Evolutionary conservation across 2,329 filamentous ascomycete genomes (phyloP).

Genomic region (Cordyceps cateniannulata): DNA sequence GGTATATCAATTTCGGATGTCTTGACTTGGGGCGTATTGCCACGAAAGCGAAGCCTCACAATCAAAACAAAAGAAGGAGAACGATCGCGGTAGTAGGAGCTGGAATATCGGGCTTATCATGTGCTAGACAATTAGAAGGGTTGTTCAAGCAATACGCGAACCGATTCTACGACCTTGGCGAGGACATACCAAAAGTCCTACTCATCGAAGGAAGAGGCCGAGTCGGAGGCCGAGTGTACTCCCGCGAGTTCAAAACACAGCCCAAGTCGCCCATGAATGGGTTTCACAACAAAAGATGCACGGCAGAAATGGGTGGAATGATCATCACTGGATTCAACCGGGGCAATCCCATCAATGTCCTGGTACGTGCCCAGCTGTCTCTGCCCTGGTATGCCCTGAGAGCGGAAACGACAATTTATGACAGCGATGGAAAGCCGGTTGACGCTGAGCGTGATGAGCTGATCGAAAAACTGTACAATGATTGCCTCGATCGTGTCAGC

Average conservation of each 20-base stretch:
- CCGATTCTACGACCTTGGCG: conserved; percentile 56
- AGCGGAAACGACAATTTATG: conserved; percentile 81
- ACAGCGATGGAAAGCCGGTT: conserved; percentile 71
- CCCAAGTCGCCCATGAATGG: conserved; percentile 42
- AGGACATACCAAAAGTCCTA: conserved; percentile 66
- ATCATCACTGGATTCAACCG: conserved; percentile 96
- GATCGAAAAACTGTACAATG: conserved; percentile 89
- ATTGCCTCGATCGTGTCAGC: conserved; percentile 86
- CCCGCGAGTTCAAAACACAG: conserved; percentile 59
- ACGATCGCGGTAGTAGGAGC: conserved; percentile 85
- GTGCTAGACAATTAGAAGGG: conserved; percentile 85
- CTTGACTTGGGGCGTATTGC: conserved; percentile 57
- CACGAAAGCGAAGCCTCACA: conserved; percentile 29
- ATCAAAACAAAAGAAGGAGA: conserved; percentile 42
- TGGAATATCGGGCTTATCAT: conserved; percentile 88
- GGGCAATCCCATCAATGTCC: conserved; percentile 86
- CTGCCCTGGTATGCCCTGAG: conserved; percentile 79
- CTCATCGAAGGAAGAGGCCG: conserved; percentile 81
- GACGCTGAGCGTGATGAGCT: conserved; percentile 71
- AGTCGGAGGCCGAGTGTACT: conserved; percentile 90
- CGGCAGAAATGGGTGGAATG: conserved; percentile 95
- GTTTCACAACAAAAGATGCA: conserved; percentile 58
- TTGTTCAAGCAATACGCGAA: conserved; percentile 74
- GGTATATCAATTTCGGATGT: conserved; percentile 96
- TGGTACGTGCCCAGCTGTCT: conserved; percentile 84